Evolutionary conservation across 2,329 filamentous ascomycete genomes (phyloP).

Genomic region (Neonectria coccinea): DNA sequence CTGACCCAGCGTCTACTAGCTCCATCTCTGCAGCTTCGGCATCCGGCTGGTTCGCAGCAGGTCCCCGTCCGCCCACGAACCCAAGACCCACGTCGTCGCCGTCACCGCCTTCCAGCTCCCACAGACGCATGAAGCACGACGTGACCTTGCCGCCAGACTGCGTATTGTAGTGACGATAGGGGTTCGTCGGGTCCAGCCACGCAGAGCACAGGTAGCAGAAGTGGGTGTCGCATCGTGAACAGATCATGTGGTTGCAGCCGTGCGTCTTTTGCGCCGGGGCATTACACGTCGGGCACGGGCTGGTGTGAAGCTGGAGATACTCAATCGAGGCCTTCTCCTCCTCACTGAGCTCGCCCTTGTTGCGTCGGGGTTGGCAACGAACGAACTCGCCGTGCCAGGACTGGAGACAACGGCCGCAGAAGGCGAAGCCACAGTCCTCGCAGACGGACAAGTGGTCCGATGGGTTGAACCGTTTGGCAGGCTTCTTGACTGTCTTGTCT

Average conservation of each 20-base stretch:
- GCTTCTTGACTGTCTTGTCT: constrained; percentile 38
- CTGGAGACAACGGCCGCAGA: constrained; percentile 76
- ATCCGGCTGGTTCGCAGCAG: constrained; percentile 30
- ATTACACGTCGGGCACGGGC: constrained; percentile 88
- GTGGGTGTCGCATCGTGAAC: constrained; percentile 88
- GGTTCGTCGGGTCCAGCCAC: constrained; percentile 85
- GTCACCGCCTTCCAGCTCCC: constrained; percentile 90
- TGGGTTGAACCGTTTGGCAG: constrained; percentile 52
- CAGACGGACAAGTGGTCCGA: constrained; percentile 84
- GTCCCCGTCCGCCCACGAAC: constrained; percentile 55
- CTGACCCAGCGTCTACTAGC: constrained; percentile 36
- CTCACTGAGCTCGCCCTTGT: constrained; percentile 77
- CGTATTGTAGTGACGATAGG: constrained; percentile 90
- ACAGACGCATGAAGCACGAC: constrained; percentile 85
- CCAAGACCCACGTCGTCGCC: constrained; percentile 63
- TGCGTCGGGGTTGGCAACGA: constrained; percentile 74
- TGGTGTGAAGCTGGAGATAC: constrained; percentile 84
- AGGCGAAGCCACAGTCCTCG: constrained; percentile 89
- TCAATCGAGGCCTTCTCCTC: constrained; percentile 90
- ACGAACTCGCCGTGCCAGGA: constrained; percentile 94
- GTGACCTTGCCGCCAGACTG: constrained; percentile 63
- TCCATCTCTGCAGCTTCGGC: constrained; percentile 35
- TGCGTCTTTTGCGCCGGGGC: constrained; percentile 89
- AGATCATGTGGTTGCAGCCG: constrained; percentile 98
- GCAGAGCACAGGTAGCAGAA: constrained; percentile 94